Conservation (phyloP, 306 rosid species). For the Fagus crenata region DNA sequence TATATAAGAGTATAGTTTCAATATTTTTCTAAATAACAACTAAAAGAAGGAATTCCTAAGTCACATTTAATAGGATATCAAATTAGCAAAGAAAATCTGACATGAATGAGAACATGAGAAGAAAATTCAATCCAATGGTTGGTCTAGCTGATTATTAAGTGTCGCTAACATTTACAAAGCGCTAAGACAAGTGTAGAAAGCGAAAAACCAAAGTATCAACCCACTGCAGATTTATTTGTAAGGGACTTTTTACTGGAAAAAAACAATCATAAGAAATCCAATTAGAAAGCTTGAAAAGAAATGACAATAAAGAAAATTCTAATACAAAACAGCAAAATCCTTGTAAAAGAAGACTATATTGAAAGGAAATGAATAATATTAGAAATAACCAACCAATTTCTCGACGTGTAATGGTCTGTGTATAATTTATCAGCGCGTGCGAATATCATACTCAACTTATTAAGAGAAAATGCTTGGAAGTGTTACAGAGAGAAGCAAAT, state of each 20-base stretch:
- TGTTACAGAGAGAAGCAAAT: conserved; percentile 17
- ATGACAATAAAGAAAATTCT: neutral
- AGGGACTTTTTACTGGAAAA: neutral
- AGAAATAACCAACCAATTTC: neutral
- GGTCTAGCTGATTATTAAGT: neutral
- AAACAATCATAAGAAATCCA: no score
- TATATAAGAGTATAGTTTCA: neutral
- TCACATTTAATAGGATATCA: neutral
- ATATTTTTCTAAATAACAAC: neutral
- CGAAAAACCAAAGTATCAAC: neutral
- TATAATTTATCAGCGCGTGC: neutral
- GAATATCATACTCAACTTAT: neutral
- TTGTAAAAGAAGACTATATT: neutral
- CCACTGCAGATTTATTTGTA: neutral
- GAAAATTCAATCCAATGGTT: neutral
- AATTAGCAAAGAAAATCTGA: neutral
- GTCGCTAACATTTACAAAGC: neutral
- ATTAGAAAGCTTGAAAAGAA: neutral
- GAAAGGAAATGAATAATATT: neutral
- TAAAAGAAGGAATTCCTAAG: neutral
- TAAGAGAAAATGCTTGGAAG: conserved; percentile 16
- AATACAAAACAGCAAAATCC: neutral
- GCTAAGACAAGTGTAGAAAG: neutral
- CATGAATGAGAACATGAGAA: neutral
- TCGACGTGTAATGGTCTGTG: neutral